A percentile compares a stretch with the other conserved stretches of the same genome.
Evolutionary conservation across 139 green algal genomes (phyloP).

Genomic region (Chlorella vulgaris): DNA sequence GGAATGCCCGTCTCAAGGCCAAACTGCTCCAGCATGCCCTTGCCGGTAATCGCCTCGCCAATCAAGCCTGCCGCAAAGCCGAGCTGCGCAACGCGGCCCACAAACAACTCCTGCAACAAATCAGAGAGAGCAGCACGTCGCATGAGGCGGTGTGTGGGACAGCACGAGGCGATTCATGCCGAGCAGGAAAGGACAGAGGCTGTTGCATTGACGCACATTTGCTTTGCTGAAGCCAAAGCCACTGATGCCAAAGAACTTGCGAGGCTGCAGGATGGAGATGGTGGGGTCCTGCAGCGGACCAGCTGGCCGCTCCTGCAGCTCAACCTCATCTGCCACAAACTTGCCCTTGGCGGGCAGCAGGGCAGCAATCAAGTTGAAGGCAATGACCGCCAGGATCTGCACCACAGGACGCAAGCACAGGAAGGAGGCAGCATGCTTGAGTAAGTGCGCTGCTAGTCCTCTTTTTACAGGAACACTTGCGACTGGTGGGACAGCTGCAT

Average conservation of each 20-base stretch:
- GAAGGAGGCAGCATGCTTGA: neutral
- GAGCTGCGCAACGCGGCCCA: constrained; percentile 80
- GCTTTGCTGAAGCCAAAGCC: constrained; percentile 52
- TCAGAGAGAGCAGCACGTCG: neutral
- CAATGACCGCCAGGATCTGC: constrained; percentile 64
- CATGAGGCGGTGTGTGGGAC: neutral
- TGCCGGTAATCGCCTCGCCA: constrained; percentile 76
- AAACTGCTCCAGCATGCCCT: constrained; percentile 78
- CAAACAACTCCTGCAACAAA: constrained; percentile 75
- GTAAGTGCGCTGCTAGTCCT: neutral
- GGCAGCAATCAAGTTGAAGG: constrained; percentile 67
- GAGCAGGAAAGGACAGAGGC: neutral
- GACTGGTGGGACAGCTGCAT: neutral
- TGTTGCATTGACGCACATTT: constrained; percentile 57
- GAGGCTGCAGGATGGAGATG: constrained; percentile 52
- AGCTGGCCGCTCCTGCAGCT: constrained; percentile 46
- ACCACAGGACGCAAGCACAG: neutral
- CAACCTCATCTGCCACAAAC: constrained; percentile 53
- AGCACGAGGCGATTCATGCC: neutral
- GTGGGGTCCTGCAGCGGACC: constrained; percentile 69
- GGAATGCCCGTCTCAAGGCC: constrained; percentile 67
- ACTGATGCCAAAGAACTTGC: constrained; percentile 39
- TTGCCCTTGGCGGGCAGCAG: constrained; percentile 53
- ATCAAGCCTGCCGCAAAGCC: constrained; percentile 80
- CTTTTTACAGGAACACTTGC: no score